Base-by-base conservation (phyloP, 2,329 filamentous ascomycete genomes). In the Verticillium nubilum region DNA sequence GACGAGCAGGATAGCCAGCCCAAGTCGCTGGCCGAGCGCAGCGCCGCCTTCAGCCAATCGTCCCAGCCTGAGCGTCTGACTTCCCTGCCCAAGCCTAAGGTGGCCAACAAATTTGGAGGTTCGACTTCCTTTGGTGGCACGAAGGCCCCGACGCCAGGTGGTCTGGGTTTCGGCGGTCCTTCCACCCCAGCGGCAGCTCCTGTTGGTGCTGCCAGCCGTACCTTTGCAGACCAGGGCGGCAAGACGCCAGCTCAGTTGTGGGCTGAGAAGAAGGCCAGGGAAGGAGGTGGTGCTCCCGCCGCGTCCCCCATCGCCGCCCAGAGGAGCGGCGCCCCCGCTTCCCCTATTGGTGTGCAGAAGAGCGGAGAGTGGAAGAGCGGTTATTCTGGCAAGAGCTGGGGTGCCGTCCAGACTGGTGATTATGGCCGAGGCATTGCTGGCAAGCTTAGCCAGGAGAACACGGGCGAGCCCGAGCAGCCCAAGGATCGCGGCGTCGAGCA, bases 161-260 rank as follows among this genome's bases (percentile, higher is more conserved):
- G 86, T 35, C 86, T 86, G 25, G 85, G 86, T 33, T 78, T 91
- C 56, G 84, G 83, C 37, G 76, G 85, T 13, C 87, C 88, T 62
- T 78, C 86, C 28, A 72, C 85, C 26, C 76, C 86, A 23, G 79
- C 84, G 3, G 70, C 76, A 23, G 68, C 78, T 23, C 86, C 89
- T 5, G 82, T 97, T 27, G 92, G 92, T 27, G 83, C 86, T 64
- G 92, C 93, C 37, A 96, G 92, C 76, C 88, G 92, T 69, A 97
- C 92, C 0, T 99, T 98, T 78, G 95, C 95, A 17, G 93, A 97
- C 66, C 81, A 96, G 73, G 93, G 90, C 63, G 95, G 95, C 63
- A 99, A 98, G 80, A 98, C 95, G 5, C 95, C 95, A 6, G 93
- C 95, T 29, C 95, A 99, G 74, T 78, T 97, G 35, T 99, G 95